These are phyloP conservation scores for Penicillium canariense DNA, from an alignment of 495 filamentous ascomycete species.

Conservation along the genomic window DNA sequence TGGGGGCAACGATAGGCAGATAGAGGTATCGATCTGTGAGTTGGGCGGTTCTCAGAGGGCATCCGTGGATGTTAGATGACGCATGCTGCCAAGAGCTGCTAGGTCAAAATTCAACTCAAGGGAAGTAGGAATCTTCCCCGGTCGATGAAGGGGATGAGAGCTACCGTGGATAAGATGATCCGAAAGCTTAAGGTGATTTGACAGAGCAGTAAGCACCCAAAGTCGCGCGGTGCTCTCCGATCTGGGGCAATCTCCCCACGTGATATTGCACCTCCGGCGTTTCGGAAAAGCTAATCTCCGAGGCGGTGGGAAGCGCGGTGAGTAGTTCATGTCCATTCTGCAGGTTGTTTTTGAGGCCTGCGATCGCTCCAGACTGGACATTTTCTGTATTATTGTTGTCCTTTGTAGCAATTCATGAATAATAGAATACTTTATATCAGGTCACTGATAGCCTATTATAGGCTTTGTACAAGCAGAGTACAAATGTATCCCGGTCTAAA, in stretches of 20 bases:
- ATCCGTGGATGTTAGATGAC: conserved; percentile 2
- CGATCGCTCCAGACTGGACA: no score
- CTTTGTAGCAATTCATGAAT: no score
- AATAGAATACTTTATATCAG: no score
- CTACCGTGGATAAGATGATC: not conserved
- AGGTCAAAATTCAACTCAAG: not conserved
- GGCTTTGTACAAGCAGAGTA: no score
- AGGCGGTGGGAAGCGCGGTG: not conserved
- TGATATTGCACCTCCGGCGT: not conserved
- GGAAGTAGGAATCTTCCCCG: not conserved
- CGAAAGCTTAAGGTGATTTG: not conserved
- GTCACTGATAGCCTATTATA: no score
- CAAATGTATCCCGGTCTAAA: no score
- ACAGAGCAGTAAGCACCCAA: not conserved
- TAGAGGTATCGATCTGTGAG: not conserved
- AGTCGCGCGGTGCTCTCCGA: not conserved
- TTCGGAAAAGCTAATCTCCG: not conserved
- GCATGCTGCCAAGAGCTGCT: conserved; percentile 11
- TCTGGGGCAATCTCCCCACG: not conserved
- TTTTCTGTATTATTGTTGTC: no score
- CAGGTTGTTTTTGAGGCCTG: no score
- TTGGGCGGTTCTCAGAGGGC: conserved; percentile 9
- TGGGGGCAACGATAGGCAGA: not conserved
- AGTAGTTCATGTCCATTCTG: not conserved
- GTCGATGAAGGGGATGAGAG: no score